phyloP scores from a whole-genome alignment of 345 rosid genomes.

The Carallia pectinifolia region DNA sequence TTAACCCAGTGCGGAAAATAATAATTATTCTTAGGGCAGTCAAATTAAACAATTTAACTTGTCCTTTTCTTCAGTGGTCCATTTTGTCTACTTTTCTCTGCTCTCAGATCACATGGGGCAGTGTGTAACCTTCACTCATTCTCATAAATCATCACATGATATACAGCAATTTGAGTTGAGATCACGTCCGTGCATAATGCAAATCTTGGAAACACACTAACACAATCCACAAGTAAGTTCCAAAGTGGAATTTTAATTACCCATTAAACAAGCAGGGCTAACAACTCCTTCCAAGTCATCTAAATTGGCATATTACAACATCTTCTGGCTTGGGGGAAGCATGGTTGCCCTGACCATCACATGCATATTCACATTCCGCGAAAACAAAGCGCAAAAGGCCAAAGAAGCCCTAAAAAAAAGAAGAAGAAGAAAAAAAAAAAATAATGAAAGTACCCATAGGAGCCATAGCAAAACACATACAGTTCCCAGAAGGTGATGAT shows the following conservation, averaged over 20 bases:
- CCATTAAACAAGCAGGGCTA: conserved; percentile 1
- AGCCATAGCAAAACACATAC: not conserved
- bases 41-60: not conserved
- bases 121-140: conserved; percentile 37
- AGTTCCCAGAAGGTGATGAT: not conserved
- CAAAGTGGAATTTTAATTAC: not conserved
- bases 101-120: conserved; percentile 30
- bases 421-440: not conserved
- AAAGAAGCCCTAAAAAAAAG: not conserved
- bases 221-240: not conserved
- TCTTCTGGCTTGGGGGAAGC: too few species aligned
- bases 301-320: too few species aligned
- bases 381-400: too few species aligned
- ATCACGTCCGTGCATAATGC: not conserved
- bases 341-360: too few species aligned
- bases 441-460: not conserved
- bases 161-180: conserved; percentile 21
- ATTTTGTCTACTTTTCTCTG: not conserved
- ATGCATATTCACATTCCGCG: too few species aligned
- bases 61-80: conserved; percentile 14
- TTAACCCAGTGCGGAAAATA: not conserved
- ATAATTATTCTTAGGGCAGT: not conserved
- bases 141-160: conserved; percentile 35
- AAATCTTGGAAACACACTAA: not conserved
- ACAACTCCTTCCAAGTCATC: not conserved